Evolutionary conservation across 2,329 filamentous ascomycete genomes (phyloP), one percentile per base, ranked within the genome.

Genomic region (Phaeophleospora eucalypticola): DNA sequence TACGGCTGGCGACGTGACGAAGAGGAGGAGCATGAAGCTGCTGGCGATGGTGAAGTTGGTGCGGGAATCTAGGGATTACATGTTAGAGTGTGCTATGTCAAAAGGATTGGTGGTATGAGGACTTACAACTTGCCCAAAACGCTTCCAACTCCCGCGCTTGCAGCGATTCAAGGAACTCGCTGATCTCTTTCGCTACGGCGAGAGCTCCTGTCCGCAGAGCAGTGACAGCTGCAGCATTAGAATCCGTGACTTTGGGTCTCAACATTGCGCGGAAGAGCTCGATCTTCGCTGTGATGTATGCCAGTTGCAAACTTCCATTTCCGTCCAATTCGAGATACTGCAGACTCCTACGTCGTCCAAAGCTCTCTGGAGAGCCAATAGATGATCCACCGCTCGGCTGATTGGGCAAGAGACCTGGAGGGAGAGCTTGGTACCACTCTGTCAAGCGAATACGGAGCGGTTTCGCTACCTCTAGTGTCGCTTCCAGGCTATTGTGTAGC

Each of bases 221-320:
- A n/a, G 54, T 52, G 16, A 62, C 55, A 1, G 63, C 64, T 7
- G 52, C 53, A 2, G 56, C 52, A 41, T 57, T 63, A 8, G 57
- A 48, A 38, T 64, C 59, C 10, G 58, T 58, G 3, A 57, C 52
- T 19, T 50, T 64, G 7, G 70, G 70, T 9, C 75, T 67, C 1
- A 78, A 65, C 43, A 79, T 71, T 3, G 70, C 71, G 2, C 75
- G 71, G 55, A 78, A 74, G 2, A 78, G 67, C 35, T 74, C 71
- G 43, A 78, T 74, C 46, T 77, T 75, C 0, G 75, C 72, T 0
- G 74, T 73, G 39, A 74, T 71, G 51, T 78, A 77, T 1, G 75
- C 73, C 2, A 79, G 66, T 41, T 77, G 72, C 7, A 79, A 61
- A 34, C 72, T 75, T 2, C 74, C 68, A 39, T 60, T 54, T 55